Conservation (phyloP, 768 basidiomycete species). For the Boletus sensibilis region DNA sequence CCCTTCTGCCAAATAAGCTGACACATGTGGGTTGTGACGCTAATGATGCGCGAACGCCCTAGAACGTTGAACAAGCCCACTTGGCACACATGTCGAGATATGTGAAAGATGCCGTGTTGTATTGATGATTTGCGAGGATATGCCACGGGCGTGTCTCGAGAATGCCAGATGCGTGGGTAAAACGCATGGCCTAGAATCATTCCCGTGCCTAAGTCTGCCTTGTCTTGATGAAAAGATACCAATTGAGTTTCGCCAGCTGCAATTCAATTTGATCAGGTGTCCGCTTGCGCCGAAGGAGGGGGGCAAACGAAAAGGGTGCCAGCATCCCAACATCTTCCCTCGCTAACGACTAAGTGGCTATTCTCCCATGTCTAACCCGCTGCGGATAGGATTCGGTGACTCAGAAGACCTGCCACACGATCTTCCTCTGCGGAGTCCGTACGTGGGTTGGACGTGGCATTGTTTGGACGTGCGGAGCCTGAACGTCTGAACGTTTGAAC, state of each 20-base stretch:
- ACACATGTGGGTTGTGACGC: too few relatives aligned
- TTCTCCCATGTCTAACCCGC: conserved; percentile 4
- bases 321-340: not conserved
- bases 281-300: not conserved
- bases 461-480: not conserved
- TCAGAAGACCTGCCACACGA: conserved; percentile 1
- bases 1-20: too few relatives aligned
- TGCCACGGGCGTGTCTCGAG: conserved; percentile 7
- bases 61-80: not conserved
- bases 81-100: not conserved
- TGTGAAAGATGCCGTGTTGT: not conserved
- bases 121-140: not conserved
- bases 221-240: not conserved
- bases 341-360: too few relatives aligned
- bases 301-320: not conserved
- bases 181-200: not conserved
- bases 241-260: conserved; percentile 19
- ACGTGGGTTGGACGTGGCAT: not conserved
- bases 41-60: not conserved
- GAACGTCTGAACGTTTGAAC: too few relatives aligned
- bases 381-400: not conserved
- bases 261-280: conserved; percentile 18
- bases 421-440: not conserved
- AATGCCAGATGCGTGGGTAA: conserved; percentile 10
- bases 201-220: not conserved